A percentile compares a stretch with the other conserved stretches of the same genome.
Evolutionary conservation across 495 filamentous ascomycete genomes (phyloP).

Genomic region (Aspergillus avenaceus): DNA sequence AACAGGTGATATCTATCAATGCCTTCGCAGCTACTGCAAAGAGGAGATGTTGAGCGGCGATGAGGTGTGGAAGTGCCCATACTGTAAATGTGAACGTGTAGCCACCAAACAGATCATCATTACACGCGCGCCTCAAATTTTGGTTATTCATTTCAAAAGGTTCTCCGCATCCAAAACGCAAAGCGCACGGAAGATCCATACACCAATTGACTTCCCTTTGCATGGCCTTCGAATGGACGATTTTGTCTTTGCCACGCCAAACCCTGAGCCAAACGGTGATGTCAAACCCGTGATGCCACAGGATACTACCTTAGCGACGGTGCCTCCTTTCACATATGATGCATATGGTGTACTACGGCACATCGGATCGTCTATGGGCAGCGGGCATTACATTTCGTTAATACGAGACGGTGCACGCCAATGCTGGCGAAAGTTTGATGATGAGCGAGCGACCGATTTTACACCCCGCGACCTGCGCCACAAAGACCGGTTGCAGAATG

Average conservation of each 20-base stretch:
- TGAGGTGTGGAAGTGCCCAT: conserved; percentile 67
- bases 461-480: conserved; percentile 46
- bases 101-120: conserved; percentile 72
- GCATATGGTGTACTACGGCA: conserved; percentile 70
- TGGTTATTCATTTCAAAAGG: conserved; percentile 75
- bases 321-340: conserved; percentile 64
- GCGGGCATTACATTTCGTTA: conserved; percentile 67
- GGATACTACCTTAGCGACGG: conserved; percentile 45
- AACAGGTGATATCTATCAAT: conserved; percentile 55
- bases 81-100: conserved; percentile 63
- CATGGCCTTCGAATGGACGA: conserved; percentile 59
- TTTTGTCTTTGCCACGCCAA: conserved; percentile 46
- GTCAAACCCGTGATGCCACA: conserved; percentile 12
- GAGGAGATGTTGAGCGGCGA: conserved; percentile 64
- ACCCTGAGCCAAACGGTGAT: conserved; percentile 22
- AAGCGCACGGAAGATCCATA: conserved; percentile 60
- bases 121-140: conserved; percentile 63
- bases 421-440: conserved; percentile 65
- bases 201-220: conserved; percentile 64
- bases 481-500: conserved; percentile 51
- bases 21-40: conserved; percentile 62
- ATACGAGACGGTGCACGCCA: conserved; percentile 57
- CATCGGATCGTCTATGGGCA: conserved; percentile 56
- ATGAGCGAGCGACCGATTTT: conserved; percentile 56
- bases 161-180: conserved; percentile 58